A percentile compares a stretch with the other conserved stretches of the same genome.
Evolutionary conservation across 2,329 filamentous ascomycete genomes (phyloP).

Genomic region (Fusarium luffae): DNA sequence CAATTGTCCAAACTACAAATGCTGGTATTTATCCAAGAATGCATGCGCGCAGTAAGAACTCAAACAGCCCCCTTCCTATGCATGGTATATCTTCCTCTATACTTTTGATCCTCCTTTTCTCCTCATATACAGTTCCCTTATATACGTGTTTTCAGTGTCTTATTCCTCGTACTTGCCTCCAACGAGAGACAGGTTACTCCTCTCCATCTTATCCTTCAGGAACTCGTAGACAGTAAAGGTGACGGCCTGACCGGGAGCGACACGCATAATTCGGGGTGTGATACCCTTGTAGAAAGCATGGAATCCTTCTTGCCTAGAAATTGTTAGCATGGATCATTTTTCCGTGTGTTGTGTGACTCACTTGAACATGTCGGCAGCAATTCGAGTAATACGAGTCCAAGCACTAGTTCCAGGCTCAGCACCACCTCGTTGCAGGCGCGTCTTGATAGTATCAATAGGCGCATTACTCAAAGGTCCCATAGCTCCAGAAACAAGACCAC

Average conservation of each 20-base stretch:
- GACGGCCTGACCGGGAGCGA: conserved; percentile 91
- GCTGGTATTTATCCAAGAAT: conserved; percentile 46
- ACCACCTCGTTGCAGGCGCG: conserved; percentile 88
- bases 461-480: conserved; percentile 97
- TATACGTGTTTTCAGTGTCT: not conserved
- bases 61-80: conserved; percentile 37
- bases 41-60: conserved; percentile 44
- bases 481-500: conserved; percentile 90
- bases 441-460: conserved; percentile 99
- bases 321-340: conserved; percentile 8
- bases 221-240: conserved; percentile 83
- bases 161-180: conserved; percentile 77
- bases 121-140: not conserved
- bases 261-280: conserved; percentile 95
- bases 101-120: conserved; percentile 13
- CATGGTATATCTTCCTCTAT: conserved; percentile 45
- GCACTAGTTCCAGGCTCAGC: conserved; percentile 85
- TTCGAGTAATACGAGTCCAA: conserved; percentile 78
- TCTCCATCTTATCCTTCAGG: conserved; percentile 78
- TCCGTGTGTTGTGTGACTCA: conserved; percentile 49
- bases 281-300: conserved; percentile 99
- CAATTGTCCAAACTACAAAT: conserved; percentile 46
- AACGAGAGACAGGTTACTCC: conserved; percentile 68
- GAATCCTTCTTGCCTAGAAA: conserved; percentile 82
- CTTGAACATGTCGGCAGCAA: conserved; percentile 88